Base-by-base conservation (phyloP, 1,284 basidiomycete genomes). In the Spongispora temasekensis region DNA sequence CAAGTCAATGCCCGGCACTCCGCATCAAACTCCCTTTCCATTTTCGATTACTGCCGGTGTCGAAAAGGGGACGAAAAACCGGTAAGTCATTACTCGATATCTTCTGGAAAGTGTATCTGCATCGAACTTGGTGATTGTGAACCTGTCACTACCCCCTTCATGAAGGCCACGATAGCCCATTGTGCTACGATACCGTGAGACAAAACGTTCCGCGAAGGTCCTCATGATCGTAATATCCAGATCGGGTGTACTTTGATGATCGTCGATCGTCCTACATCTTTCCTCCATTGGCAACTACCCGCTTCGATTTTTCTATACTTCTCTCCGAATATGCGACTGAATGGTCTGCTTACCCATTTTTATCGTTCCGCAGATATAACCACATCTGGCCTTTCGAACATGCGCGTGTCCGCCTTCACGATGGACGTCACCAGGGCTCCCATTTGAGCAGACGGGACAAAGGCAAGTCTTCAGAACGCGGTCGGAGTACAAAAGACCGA, bases 331-430 rank as follows among this genome's bases (percentile, higher is more conserved):
- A 27, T 34, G n/a, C 6, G 1, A 57, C 55, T 8, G 53, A 62
- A 60, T 9, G 19, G 46, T 31, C 2, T 35, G 27, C 64, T 70
- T 42, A 64, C 55, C 15, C 21, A 4, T 53, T 42, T 35, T 34
- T 34, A 48, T 37, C 15, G 12, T 28, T 30, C 30, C 31, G n/a
- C 74, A 95, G 95, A 69, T 93, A 93, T 75, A 85, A 85, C 42
- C 93, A 98, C 71, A 97, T 98, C 58, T 98, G 95, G 95, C 95
- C 95, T 0, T 98, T 96, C 69, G 95, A 97, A 70, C 93, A 95
- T 71, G 89, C 92, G 17, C 88, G 94, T 27, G 94, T 97, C 4
- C 83, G 88, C 46, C 78, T 97, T 25, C 83, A 83, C 65, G 78
- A 76, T 53, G 58, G 62, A 8, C 70, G 68, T 50, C 71, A 73